Evolutionary conservation across 345 rosid genomes (phyloP), one percentile per base, ranked within the genome.

Genomic region (Euphorbia lathyris): DNA sequence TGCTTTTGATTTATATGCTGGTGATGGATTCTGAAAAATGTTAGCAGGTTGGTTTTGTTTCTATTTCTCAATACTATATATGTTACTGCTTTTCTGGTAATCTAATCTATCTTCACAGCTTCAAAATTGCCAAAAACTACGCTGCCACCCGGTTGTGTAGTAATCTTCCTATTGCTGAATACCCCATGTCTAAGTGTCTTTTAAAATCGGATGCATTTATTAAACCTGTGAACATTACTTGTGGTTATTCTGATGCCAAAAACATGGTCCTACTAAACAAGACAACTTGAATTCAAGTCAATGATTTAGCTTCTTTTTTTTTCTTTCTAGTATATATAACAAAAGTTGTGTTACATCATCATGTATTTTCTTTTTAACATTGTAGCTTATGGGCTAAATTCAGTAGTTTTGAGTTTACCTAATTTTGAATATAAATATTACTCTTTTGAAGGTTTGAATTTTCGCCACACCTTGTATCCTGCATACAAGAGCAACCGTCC

Each of bases 401-500:
- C 19, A 25, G 38, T 47, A 47, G 23, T 22, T 47, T 42, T 8
- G 23, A 25, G 48, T 52, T 53, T 65, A 43, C 65, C 74, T 65
- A 40, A 74, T 70, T 11, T 47, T 47, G 23, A 16, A 14, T 70
- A 25, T 65, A 10, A 20, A 52, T 48, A 55, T 56, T 7, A 47
- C 56, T 66, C 13, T 71, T 70, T 76, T 68, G 80, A 76, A 90
- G 99, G 97, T 69, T 58, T 79, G 79, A 94, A 86, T 76, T 94
- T 94, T 64, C 97, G 97, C 64, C 99, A 92, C 73, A 91, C 82
- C 71, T 72, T 94, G 14, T 94, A 90, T 78, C 90, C 96, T 25
- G 74, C 88, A 59, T 94, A 94, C 83, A 92, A 92, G 88, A 83
- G 93, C 78, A 90, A 94, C 76, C 96, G 97, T 6, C 87, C 95